Percentiles rank a stretch among this genome's conserved stretches.
Conservation (phyloP, 257 asterid species). For the Coffea eugenioides region DNA sequence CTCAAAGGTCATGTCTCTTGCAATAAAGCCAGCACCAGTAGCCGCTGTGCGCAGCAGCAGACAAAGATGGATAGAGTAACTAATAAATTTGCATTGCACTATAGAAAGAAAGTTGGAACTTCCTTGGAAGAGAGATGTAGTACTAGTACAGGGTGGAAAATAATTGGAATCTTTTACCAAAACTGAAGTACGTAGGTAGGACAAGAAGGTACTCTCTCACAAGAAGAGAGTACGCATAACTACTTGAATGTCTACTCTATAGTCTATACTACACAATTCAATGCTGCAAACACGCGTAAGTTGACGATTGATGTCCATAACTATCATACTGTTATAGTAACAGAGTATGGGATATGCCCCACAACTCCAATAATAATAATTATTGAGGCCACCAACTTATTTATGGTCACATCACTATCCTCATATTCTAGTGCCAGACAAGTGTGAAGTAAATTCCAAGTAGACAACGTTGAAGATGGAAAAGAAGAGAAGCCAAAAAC, state of each 20-base stretch:
- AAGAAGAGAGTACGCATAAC: not conserved
- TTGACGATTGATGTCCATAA: not conserved
- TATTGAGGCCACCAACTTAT: slow-evolving; percentile 24
- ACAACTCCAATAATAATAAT: slow-evolving; percentile 33
- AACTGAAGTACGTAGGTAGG: not conserved
- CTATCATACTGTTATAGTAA: not conserved
- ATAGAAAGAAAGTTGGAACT: too few relatives aligned
- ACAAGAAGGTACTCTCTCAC: not conserved
- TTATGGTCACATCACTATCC: slow-evolving; percentile 24
- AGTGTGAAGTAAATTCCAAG: not conserved
- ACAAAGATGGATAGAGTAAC: not conserved
- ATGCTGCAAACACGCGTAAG: slow-evolving; percentile 1
- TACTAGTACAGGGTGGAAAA: not conserved
- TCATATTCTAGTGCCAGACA: not conserved
- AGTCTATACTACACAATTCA: not conserved
- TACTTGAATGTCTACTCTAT: not conserved
- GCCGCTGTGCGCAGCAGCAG: slow-evolving; percentile 56
- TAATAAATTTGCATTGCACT: too few relatives aligned
- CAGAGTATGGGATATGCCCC: slow-evolving; percentile 27
- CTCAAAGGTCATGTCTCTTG: slow-evolving; percentile 80
- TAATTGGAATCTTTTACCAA: not conserved
- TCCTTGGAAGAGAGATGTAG: not conserved
- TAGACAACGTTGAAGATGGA: not conserved
- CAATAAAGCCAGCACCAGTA: slow-evolving; percentile 89
- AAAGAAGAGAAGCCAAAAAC: not conserved